Base-by-base conservation (phyloP, 2,329 filamentous ascomycete genomes). In the Ilyonectria robusta region DNA sequence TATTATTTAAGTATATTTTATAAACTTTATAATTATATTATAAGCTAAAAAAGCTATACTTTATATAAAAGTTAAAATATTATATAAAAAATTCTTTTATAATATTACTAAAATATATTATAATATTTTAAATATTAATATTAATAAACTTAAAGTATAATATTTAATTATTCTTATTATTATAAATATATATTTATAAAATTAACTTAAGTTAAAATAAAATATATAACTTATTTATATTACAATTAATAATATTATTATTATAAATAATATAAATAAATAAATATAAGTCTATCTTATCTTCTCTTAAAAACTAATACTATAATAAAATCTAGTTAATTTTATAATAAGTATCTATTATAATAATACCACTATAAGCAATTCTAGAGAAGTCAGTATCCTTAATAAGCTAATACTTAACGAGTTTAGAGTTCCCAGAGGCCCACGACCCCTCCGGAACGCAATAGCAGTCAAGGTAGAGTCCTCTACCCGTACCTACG, bases 391-490 rank as follows among this genome's bases (percentile, higher is more conserved):
- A 81, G 69, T 84, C 83, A 55, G 78, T 82, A 53, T 82, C 82
- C 65, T 83, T 82, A 67, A 83, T 74, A 19, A 84, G 80, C 17
- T 42, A 6, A 17, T 17, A 42, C 59, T 80, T 79, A 69, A 84
- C 79, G 62, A 78, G 75, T 68, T 87, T 81, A 2, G 84, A 85
- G 15, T 78, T 79, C 0, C 87, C 88, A 0, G 88, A 86, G 0
- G 87, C 90, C 78, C 87, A 91, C 68, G 85, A 85, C 0, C 89
- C 88, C 0, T 81, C 82, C 1, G 87, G 87, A 0, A 81, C 86
- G 73, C 88, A 91, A 70, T 90, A 88, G 75, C 89, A 91, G 73
- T 91, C 89, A 3, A 90, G 83, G 68, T 90, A 89, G 0, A 87
- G 86, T 0, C 86, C 85, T 29, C 85, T 82, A 3, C 88, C 88